Base-by-base conservation (phyloP, 192 early-diverging fungal genomes). In the Piromyces finnis region DNA sequence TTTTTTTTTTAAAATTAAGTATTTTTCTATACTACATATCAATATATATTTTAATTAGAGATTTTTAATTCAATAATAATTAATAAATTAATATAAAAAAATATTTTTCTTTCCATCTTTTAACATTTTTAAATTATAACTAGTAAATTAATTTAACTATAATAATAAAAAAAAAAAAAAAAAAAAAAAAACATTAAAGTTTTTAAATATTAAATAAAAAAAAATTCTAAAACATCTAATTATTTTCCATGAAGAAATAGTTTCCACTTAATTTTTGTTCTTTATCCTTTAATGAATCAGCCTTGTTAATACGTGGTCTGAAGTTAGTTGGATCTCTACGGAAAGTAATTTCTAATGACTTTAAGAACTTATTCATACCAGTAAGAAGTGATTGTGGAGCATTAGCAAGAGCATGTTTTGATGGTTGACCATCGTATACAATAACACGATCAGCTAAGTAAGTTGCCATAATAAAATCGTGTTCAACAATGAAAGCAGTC, bases 381-480 rank as follows among this genome's bases (percentile, higher is more conserved):
- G 93, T 87, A 81, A 97, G 86, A 82, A 97, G 89, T 32, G 95
- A 87, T 87, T 97, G 94, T 51, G 97, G 97, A 81, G 88, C 79
- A 82, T 90, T 91, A 37, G 97, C 97, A 78, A 78, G 85, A 30
- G 96, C 97, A 36, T 92, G 82, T 37, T 95, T 88, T 2, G 94
- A 94, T n/a, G 97, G 95, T 79, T 81, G 87, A 85, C 96, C 97
- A 16, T 95, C 94, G 86, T 96, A 97, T 14, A 98, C 95, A 84
- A 98, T 93, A 28, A 97, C 96, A 85, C 95, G 91, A 84, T 97
- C 95, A 32, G 97, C 97, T 80, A 98, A 87, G 83, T 98, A 98
- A 11, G 96, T 97, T 15, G 95, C 95, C 97, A 98, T 98, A 84
- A 97, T 97, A 84, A 98, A 97, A 88, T 98, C 97, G 79, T 80